Conservation (phyloP, 2,329 filamentous ascomycete species). For the Cladorrhinum sp. region DNA sequence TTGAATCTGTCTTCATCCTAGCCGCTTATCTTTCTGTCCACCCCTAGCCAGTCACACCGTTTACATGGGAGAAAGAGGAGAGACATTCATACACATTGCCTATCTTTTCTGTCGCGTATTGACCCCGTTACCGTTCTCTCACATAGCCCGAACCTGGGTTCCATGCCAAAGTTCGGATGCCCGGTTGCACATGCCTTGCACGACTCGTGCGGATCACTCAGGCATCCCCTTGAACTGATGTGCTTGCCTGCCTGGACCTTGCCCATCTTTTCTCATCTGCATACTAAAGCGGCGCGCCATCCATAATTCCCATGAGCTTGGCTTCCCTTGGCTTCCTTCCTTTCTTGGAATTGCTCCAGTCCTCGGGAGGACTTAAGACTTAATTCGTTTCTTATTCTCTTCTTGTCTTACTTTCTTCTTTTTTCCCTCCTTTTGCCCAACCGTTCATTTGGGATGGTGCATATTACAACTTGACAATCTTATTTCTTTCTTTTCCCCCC, state of each 20-base stretch:
- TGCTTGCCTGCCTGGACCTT: too few relatives aligned
- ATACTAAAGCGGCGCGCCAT: slow-evolving; percentile 34
- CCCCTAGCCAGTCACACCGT: too few relatives aligned
- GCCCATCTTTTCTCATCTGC: slow-evolving; percentile 10
- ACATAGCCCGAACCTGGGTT: not conserved
- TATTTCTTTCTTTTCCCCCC: slow-evolving; percentile 27
- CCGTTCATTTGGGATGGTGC: slow-evolving; percentile 19
- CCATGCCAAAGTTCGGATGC: not conserved
- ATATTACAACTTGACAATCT: slow-evolving; percentile 15
- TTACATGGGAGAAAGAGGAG: too few relatives aligned
- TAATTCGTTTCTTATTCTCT: slow-evolving; percentile 24
- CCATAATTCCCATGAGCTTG: slow-evolving; percentile 9
- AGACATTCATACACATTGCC: too few relatives aligned
- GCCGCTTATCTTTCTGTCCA: not conserved
- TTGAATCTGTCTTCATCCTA: slow-evolving; percentile 3
- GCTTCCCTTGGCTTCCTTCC: slow-evolving; percentile 25
- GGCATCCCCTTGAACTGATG: slow-evolving; percentile 8
- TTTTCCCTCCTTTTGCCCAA: slow-evolving; percentile 12
- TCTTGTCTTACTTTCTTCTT: slow-evolving; percentile 19
- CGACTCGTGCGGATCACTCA: slow-evolving; percentile 21
- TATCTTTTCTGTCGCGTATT: not conserved
- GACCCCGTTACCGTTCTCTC: not conserved
- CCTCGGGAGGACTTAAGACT: slow-evolving; percentile 24
- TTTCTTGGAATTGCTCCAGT: slow-evolving; percentile 13
- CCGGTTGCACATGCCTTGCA: slow-evolving; percentile 9